Conservation (phyloP, 345 rosid genomes). For the Acer yangbiense region DNA sequence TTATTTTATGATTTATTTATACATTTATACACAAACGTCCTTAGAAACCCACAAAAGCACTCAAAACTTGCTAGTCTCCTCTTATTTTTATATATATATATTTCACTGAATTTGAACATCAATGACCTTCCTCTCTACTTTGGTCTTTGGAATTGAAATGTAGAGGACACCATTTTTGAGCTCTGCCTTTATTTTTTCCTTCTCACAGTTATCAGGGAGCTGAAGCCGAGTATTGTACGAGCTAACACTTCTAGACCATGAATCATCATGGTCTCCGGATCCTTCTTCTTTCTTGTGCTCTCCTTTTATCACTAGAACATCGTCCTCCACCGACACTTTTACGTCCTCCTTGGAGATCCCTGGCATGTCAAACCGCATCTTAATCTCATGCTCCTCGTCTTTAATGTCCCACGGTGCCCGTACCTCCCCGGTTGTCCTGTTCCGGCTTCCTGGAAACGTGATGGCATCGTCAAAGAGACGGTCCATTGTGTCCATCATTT, state of each 20-base stretch:
- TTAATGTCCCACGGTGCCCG: conserved; percentile 82
- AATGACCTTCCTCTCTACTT: conserved; percentile 55
- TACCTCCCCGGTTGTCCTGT: conserved; percentile 35
- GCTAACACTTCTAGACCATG: conserved; percentile 50
- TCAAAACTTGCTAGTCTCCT: not conserved
- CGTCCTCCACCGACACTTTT: conserved; percentile 65
- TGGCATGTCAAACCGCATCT: conserved; percentile 88
- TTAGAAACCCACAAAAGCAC: not conserved
- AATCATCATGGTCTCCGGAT: conserved; percentile 30
- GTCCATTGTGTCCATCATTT: conserved; percentile 83
- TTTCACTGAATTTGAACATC: conserved; percentile 45
- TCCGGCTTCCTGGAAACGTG: conserved; percentile 35
- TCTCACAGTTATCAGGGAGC: conserved; percentile 58
- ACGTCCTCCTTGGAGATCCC: conserved; percentile 81
- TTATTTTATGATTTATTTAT: not conserved
- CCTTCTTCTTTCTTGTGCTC: conserved; percentile 60
- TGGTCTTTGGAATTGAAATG: conserved; percentile 62
- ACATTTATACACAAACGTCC: not conserved
- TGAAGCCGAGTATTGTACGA: conserved; percentile 61
- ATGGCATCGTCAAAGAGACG: conserved; percentile 57
- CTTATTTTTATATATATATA: no score
- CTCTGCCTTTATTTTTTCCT: conserved; percentile 69
- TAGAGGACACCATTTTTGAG: conserved; percentile 72
- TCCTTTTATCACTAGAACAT: conserved; percentile 62
- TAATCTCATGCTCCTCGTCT: conserved; percentile 75